Base-by-base conservation (phyloP, 2,329 filamentous ascomycete species). In the Aspergillus carbonarius region DNA sequence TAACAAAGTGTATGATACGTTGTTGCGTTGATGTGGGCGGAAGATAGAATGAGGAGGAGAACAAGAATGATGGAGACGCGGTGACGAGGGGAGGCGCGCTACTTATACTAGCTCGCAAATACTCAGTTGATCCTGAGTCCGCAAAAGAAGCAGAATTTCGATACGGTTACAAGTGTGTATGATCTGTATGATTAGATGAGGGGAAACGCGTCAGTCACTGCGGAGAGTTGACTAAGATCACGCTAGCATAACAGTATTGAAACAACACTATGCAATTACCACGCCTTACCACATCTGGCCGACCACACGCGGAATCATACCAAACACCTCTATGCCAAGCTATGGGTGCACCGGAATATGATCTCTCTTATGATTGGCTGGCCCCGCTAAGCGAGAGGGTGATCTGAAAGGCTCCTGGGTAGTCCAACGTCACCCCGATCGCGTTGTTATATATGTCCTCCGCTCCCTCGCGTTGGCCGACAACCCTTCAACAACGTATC, bases 31-130 rank as follows among this genome's bases (percentile, higher is more conserved):
- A 46, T 18, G 46, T 58, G 20, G 53, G 42, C 49, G 25, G 50
- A 35, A 70, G 69, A 69, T 71, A 66, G 66, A 70, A 71, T 72
- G 68, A 67, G 67, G 63, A 73, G 64, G 64, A 66, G 61, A 66
- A 70, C 65, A 54, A 50, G 59, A 71, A 64, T 70, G 65, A 72
- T 60, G 65, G 67, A 68, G 70, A 73, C 74, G 73, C 73, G 69
- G 74, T 72, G 67, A 71, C 64, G 75, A 75, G 74, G 30, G 74
- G 74, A 71, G 71, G 68, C 63, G 67, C 65, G 68, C 71, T 76
- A 75, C 77, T 80, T 79, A 80, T 80, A 80, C 72, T 69, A 72
- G 71, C 63, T 67, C 65, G 67, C 67, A 68, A 74, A 74, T 69
- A 63, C 63, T 66, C 65, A 66, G 76, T 77, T 79, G 78, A 79